Base-by-base conservation (phyloP, 495 filamentous ascomycete species). In the Hypoxylon lienhwacheense region DNA sequence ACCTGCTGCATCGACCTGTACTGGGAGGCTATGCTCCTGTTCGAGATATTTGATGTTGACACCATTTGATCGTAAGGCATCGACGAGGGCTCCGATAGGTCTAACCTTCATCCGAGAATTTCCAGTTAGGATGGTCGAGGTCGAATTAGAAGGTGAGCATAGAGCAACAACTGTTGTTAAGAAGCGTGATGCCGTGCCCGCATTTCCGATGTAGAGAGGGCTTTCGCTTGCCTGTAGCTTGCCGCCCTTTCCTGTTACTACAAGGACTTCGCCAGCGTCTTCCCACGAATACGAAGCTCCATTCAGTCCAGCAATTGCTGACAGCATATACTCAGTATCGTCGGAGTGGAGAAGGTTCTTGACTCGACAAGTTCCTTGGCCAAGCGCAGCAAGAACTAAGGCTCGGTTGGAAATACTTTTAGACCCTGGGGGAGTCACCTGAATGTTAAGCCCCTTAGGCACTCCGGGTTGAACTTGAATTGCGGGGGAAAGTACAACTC, bases 391-490 rank as follows among this genome's bases (percentile, higher is more conserved):
- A 53, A 99, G 78, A 20, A 97, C 84, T 33, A 99, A 79, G 31
- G 93, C 91, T 39, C 93, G 85, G 73, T 99, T 99, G 1, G 93
- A 97, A 44, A 99, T 88, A 69, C 91, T 97, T 77, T 99, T 99
- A 10, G 95, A 97, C 25, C 93, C 93, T 1, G 93, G 95, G 26
- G 93, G 93, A 1, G 83, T 88, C 55, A 95, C 91, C 45, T 81
- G 80, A 15, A 91, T 83, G 26, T 84, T 78, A 3, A 85, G 76
- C 19, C 73, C 70, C 54, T 78, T 68, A 2, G 83, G 77, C 2
- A 91, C 80, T 22, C 85, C 84, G 0, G 89, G 87, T 4, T 76
- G 73, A 19, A 97, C 84, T 29, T 83, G 75, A 53, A 96, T 76
- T 48, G 84, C 83, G n/a, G 89, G 82, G 5, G 90, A 90, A 17